Evolutionary conservation across 1,284 basidiomycete species (phyloP), one percentile per base, ranked within the genome.

Genomic region (Mycena citricolor): DNA sequence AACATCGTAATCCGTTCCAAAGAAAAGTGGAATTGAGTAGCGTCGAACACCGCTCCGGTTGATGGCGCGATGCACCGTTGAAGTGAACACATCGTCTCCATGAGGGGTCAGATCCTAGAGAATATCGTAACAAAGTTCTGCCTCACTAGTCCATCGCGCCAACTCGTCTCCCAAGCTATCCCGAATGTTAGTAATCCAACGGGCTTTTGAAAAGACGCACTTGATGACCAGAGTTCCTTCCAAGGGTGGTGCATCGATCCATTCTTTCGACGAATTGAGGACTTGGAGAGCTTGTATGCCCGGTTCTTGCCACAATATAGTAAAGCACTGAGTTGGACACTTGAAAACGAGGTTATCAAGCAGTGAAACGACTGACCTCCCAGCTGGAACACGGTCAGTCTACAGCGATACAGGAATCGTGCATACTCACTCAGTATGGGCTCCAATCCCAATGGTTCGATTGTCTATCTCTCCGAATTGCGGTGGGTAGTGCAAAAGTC

Each of bases 381-480:
- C 75, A 83, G 50, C 79, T 82, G 29, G 23, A 30, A 23, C 35
- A 20, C 25, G 26, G n/a, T n/a, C n/a, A n/a, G n/a, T n/a, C n/a
- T 35, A 32, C 31, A 8, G 48, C 17, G 30, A 17, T 32, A 13
- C 32, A 22, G 12, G 31, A 35, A 17, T 12, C 40, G 28, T 8
- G 23, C 21, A n/a, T 23, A 59, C 71, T 48, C 56, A 86, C 83
- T 86, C 83, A 0, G 82, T 85, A 58, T 91, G 89, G 1, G 86
- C 88, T 0, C 91, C 90, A 32, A 94, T 87, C 0, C 91, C 91
- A 4, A 88, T 77, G 13, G 83, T 69, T 17, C 79, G 71, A 44
- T 82, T 81, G 55, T 89, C 82, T 2, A 78, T 68, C 3, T 69
- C 63, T 0, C 78, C 81, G 1, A 65, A 72, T 57, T 90, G 85